phyloP scores from a whole-genome alignment of 306 rosid genomes.

The Medicago lupulina region DNA sequence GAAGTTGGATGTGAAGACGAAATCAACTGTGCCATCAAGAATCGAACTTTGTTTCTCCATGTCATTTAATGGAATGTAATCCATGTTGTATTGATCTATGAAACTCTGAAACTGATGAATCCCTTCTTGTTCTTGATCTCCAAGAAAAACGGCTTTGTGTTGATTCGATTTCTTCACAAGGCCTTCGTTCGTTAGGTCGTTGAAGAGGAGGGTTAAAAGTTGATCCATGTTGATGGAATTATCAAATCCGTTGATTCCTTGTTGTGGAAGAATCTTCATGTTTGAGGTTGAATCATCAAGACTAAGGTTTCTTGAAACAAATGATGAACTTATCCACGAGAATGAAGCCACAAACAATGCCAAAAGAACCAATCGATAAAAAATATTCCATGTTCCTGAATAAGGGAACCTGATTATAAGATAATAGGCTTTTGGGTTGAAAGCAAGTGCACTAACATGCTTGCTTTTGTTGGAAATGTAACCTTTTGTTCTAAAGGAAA shows the following conservation, averaged over 20 bases:
- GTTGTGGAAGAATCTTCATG: slow-evolving; percentile 3
- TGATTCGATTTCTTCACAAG: no score
- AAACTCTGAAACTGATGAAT: no score
- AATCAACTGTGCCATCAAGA: slow-evolving; percentile 42
- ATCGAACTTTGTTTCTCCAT: slow-evolving; percentile 40
- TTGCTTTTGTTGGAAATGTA: neutral
- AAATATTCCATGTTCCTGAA: slow-evolving; percentile 44
- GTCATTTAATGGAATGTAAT: slow-evolving; percentile 14
- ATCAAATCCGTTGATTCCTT: no score
- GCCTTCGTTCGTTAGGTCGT: no score
- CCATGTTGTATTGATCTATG: no score
- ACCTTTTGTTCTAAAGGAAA: slow-evolving; percentile 35
- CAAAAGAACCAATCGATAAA: slow-evolving; percentile 40
- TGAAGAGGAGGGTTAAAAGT: no score
- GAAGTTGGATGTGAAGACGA: slow-evolving; percentile 49
- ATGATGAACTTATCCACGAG: slow-evolving; percentile 42
- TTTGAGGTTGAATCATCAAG: neutral
- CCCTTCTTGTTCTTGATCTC: no score
- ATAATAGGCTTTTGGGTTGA: slow-evolving; percentile 43
- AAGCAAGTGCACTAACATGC: slow-evolving; percentile 1
- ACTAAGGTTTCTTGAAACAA: slow-evolving; percentile 18
- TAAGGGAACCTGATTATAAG: slow-evolving; percentile 46
- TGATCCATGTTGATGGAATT: no score
- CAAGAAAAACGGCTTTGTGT: no score
- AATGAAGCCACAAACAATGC: slow-evolving; percentile 53